These are phyloP conservation scores for Cyclotella sp. DNA, from an alignment of 108 stramenopile genomes.

Conservation along the genomic window DNA sequence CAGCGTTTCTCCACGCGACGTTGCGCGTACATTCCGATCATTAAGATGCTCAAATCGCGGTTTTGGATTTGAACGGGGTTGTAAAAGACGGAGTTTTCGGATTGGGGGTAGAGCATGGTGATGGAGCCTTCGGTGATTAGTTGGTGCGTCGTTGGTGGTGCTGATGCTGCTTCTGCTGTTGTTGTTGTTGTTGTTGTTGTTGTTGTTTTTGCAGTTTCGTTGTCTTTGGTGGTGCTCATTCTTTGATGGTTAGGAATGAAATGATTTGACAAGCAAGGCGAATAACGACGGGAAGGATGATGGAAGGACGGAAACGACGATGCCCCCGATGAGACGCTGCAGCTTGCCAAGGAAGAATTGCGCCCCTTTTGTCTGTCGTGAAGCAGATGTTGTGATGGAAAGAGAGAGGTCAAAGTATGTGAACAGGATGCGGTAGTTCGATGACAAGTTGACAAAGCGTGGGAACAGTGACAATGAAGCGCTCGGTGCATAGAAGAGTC, in stretches of 20 bases:
- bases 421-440: neutral
- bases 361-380: neutral
- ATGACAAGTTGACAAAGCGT: neutral
- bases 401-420: neutral
- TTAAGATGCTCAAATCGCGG: conserved; percentile 92
- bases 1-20: conserved; percentile 71
- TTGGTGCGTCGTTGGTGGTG: neutral
- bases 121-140: conserved; percentile 67
- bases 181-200: neutral
- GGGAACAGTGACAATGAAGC: neutral
- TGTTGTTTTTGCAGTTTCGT: neutral
- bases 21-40: conserved; percentile 89
- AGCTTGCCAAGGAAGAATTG: neutral
- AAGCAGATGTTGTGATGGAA: too few relatives aligned
- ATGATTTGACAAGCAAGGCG: neutral
- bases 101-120: conserved; percentile 72
- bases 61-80: conserved; percentile 99
- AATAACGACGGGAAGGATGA: neutral
- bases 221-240: neutral
- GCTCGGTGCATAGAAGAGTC: neutral
- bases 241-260: neutral
- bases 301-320: neutral
- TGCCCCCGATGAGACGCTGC: neutral
- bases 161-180: too few relatives aligned
- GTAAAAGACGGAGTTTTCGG: conserved; percentile 94